phyloP scores from a whole-genome alignment of 495 filamentous ascomycete genomes.

The Bryoglossum gracile region DNA sequence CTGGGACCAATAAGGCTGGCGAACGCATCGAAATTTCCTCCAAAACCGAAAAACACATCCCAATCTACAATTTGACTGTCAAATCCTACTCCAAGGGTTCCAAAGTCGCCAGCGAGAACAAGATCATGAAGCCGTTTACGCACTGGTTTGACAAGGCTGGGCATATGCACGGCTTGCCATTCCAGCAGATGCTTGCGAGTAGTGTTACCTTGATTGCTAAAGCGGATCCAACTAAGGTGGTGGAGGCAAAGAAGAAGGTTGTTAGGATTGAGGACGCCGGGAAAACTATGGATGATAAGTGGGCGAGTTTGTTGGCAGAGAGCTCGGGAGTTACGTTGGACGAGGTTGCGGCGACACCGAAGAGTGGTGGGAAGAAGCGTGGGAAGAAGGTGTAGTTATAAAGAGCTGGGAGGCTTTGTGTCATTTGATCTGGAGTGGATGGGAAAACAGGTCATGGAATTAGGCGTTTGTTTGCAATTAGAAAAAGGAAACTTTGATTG shows the following conservation, averaged over 20 bases:
- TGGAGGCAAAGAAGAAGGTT: slow-evolving; percentile 15
- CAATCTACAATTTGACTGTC: slow-evolving; percentile 68
- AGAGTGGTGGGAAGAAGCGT: slow-evolving; percentile 17
- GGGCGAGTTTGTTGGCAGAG: slow-evolving; percentile 23
- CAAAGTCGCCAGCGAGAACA: slow-evolving; percentile 25
- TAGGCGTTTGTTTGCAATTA: too few relatives aligned
- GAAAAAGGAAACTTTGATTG: background rate
- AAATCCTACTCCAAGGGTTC: slow-evolving; percentile 29
- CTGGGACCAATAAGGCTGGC: slow-evolving; percentile 46
- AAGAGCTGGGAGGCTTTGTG: background rate
- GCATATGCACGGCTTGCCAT: slow-evolving; percentile 72
- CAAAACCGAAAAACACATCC: slow-evolving; percentile 65
- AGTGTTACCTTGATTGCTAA: slow-evolving; percentile 60
- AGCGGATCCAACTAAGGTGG: slow-evolving; percentile 54
- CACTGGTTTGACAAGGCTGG: slow-evolving; percentile 82
- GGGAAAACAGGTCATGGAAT: too few relatives aligned
- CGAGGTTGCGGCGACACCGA: slow-evolving; percentile 10
- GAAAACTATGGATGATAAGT: slow-evolving; percentile 22
- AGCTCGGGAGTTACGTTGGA: slow-evolving; percentile 14
- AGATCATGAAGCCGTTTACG: slow-evolving; percentile 64
- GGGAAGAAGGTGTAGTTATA: slow-evolving; percentile 23
- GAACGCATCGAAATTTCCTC: slow-evolving; percentile 55
- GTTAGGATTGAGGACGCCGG: slow-evolving; percentile 3
- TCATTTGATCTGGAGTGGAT: background rate
- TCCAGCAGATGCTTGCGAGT: slow-evolving; percentile 71